Evolutionary conservation across 768 basidiomycete species (phyloP), one percentile per base, ranked within the genome.

Genomic region (Termitomyces sp.): DNA sequence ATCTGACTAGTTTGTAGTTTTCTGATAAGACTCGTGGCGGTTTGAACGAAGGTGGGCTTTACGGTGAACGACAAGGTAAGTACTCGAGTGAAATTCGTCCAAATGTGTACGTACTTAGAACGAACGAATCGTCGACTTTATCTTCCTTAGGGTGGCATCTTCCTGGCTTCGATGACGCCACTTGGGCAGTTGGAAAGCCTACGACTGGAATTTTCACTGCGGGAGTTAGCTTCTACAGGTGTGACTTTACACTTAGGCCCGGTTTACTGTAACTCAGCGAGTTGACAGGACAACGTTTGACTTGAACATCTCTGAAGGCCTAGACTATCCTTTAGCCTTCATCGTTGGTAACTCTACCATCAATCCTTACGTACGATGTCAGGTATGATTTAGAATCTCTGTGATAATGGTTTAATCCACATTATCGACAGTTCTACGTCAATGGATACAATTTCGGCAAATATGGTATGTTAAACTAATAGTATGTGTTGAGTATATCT

Each of bases 41-140:
- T n/a, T 67, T 82, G 56, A 85, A 86, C 59, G 83, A 84, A 65
- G 84, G 84, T 9, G 84, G 84, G 2, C 64, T 83, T 2, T 83
- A 76, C 56, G 81, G 71, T 14, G 83, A 85, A 66, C 75, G 84
- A 18, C 76, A 78, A 72, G 80, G 76, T 71, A 22, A 52, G 57
- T n/a, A n/a, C n/a, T n/a, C n/a, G n/a, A n/a, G n/a, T n/a, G n/a
- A n/a, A n/a, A n/a, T 13, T 12, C 2, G 34, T 13, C 18, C 10
- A 29, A 12, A 22, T 34, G 22, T 14, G 16, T 49, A 26, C 20
- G 14, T 20, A 22, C 18, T 42, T n/a, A 29, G 6, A 31, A 18
- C 4, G 24, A 41, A 13, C 47, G 24, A n/a, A 31, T 20, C 46
- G 2, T 42, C 27, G 20, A 18, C 20, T n/a, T 63, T 56, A 44